Evolutionary conservation across 352 stramenopile genomes (phyloP), one percentile per base, ranked within the genome.

Genomic region (Phytophthora ohioensis): DNA sequence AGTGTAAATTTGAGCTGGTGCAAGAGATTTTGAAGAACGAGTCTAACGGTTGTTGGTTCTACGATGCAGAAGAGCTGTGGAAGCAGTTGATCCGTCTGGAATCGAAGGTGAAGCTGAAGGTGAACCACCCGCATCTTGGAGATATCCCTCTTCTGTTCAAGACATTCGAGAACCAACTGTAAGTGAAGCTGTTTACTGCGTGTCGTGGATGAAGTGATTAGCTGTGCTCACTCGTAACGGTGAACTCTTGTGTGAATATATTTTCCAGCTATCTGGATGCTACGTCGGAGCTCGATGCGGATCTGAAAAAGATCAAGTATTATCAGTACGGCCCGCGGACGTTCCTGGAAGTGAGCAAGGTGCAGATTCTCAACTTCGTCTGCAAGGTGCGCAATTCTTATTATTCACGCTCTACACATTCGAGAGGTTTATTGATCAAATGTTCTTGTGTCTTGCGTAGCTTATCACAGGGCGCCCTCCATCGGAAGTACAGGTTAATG

Each of bases 341-440:
- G 39, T 66, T 85, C 30, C 68, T 91, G 39, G 88, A 96, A 82
- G 83, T 96, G n/a, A 79, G 87, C 73, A 94, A 96, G 58, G 73
- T 90, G 36, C 85, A 93, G 70, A 94, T 96, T 64, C 78, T 96
- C 42, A 92, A 93, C 64, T 96, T 96, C 55, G 85, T 96, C 12
- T 94, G 88, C 85, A 94, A 94, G 82, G 86, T 95, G 69, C 52
- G 66, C 34, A 41, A 34, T 9, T 38, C 17, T 12, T 53, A 43
- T 39, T 31, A 58, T 39, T 45, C 12, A 3, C 48, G 32, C 34
- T 41, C 60, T 4, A 35, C 4, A 27, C 21, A 27, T 27, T 21
- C 10, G 57, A 5, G 41, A 42, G 15, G 21, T 27, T 30, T 55
- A 52, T 38, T 54, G 27, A 55, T 51, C 4, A 31, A 6, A 34